Base-by-base conservation (phyloP, 2,329 filamentous ascomycete genomes). In the Colletotrichum sp. region DNA sequence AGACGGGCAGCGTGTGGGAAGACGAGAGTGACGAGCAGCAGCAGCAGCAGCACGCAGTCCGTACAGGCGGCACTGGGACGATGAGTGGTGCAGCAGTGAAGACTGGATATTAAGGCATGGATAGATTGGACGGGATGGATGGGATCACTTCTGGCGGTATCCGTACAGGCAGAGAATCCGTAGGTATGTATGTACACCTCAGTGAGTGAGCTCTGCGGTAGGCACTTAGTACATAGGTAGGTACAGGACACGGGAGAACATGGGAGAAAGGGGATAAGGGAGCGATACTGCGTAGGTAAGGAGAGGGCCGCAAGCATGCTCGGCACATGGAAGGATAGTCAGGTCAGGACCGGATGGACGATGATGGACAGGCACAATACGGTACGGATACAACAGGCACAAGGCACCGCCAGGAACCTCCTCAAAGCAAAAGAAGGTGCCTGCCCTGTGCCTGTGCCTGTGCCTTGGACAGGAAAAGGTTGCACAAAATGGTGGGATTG, bases 401-500 rank as follows among this genome's bases (percentile, higher is more conserved):
- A 66, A 71, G 69, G 58, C 56, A 71, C 65, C 58, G 64, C 36
- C 69, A 59, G 52, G 63, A 32, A 68, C 62, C 66, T 52, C n/a
- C 43, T 52, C n/a, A 26, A 24, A 55, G 59, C 43, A 56, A 48
- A 48, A 36, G 66, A 16, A 10, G 56, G 21, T 48, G 36, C 9
- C 16, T 24, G 55, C 59, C 28, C 63, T 30, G 21, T 48, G 56
- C 9, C 16, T 24, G 55, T 30, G n/a, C 32, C 13, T 61, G 28
- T 26, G 12, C 52, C 55, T 30, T 32, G 56, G 26, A 59, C 56
- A 55, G 26, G 55, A 36, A 62, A 38, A 59, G 59, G 71, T 74
- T 66, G 68, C 72, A 74, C 62, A 67, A 74, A 72, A 72, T 56
- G 69, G 69, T 71, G 69, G 72, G 62, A 74, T 74, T 74, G 62